Evolutionary conservation across 192 early-diverging fungal species (phyloP).

Genomic region (Backusella circina): DNA sequence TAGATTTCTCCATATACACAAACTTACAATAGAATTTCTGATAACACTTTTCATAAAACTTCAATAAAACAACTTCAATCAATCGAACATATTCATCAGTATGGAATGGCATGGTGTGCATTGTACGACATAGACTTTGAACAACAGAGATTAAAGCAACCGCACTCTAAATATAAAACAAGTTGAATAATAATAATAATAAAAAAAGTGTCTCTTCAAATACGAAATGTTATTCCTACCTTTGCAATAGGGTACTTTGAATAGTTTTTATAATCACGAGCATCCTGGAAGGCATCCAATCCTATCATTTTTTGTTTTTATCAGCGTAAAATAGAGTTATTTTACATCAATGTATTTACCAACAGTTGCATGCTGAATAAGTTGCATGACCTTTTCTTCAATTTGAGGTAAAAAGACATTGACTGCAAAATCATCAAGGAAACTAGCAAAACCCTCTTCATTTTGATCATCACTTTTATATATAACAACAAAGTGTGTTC

Average conservation of each 20-base stretch:
- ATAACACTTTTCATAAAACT: constrained; percentile 70
- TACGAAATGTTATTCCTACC: no score
- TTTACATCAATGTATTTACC: constrained; percentile 48
- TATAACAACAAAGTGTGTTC: no score
- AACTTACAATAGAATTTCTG: constrained; percentile 45
- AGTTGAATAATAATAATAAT: no score
- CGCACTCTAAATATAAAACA: constrained; percentile 63
- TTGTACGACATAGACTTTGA: constrained; percentile 59
- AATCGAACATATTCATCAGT: constrained; percentile 65
- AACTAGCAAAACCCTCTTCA: constrained; percentile 54
- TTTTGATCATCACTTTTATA: constrained; percentile 30
- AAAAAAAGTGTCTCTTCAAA: no score
- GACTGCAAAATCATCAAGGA: constrained; percentile 75
- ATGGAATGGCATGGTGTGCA: constrained; percentile 65
- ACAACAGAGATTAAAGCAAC: constrained; percentile 55
- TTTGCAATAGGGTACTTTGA: constrained; percentile 67
- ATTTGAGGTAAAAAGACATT: constrained; percentile 82
- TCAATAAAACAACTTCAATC: constrained; percentile 62
- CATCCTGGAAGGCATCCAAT: constrained; percentile 46
- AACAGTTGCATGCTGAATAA: constrained; percentile 61
- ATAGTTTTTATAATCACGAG: constrained; percentile 46
- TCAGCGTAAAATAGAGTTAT: no score
- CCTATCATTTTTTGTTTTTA: no score
- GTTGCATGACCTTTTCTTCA: constrained; percentile 77
- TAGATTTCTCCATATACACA: no score